phyloP scores from a whole-genome alignment of 371 early-diverging fungal genomes.

The Zychaea mexicana region DNA sequence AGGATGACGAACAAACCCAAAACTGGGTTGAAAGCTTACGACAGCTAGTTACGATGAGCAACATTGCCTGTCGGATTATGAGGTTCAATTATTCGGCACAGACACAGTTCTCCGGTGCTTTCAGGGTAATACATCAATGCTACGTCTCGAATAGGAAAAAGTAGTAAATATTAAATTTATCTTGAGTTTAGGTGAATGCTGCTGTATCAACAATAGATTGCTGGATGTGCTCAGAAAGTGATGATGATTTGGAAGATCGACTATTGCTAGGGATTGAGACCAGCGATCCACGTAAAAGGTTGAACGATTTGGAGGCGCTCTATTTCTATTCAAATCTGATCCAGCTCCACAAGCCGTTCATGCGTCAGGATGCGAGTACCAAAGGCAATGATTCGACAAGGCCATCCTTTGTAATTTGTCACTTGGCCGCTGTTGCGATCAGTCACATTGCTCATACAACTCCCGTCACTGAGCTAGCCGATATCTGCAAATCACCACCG shows the following conservation, averaged over 20 bases:
- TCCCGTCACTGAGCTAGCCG: conserved; percentile 20
- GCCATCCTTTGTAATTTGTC: conserved; percentile 40
- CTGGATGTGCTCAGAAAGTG: conserved; percentile 18
- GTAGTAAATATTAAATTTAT: neutral
- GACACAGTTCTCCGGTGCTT: conserved; percentile 20
- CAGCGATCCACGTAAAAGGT: neutral
- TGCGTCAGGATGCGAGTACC: neutral
- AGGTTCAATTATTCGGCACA: conserved; percentile 41
- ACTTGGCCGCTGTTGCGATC: conserved; percentile 35
- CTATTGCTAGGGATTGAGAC: neutral
- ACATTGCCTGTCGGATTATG: conserved; percentile 36
- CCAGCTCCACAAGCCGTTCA: conserved; percentile 1
- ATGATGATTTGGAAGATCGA: neutral
- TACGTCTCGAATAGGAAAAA: neutral
- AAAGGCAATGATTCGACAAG: neutral
- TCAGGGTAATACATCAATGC: neutral
- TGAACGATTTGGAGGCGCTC: conserved; percentile 9
- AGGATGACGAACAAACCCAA: conserved; percentile 5
- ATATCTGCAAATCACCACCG: conserved; percentile 40
- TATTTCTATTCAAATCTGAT: conserved; percentile 7
- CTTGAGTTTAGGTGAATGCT: conserved; percentile 1
- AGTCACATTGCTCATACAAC: conserved; percentile 31
- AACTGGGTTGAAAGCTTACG: conserved; percentile 26
- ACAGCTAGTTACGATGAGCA: conserved; percentile 29
- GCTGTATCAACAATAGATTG: conserved; percentile 23